A percentile compares a stretch with the other conserved stretches of the same genome.
Conservation (phyloP, 2,329 filamentous ascomycete genomes). For the Tolypocladium album region DNA sequence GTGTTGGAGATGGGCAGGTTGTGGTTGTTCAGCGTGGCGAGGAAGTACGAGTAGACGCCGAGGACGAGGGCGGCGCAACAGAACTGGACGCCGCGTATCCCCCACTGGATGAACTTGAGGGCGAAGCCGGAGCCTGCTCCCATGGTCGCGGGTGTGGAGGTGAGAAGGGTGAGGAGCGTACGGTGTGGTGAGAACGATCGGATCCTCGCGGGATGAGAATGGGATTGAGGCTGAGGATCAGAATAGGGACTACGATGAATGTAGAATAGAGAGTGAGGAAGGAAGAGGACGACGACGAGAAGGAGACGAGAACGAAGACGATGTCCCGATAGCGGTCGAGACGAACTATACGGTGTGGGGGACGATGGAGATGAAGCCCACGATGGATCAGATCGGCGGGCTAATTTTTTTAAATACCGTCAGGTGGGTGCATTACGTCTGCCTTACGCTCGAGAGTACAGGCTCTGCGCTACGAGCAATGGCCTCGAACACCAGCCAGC, state of each 20-base stretch:
- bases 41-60: constrained; percentile 75
- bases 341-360: neutral
- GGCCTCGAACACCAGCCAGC: neutral
- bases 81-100: constrained; percentile 66
- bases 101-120: constrained; percentile 59
- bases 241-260: no score
- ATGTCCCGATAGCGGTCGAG: neutral
- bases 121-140: constrained; percentile 28
- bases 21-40: constrained; percentile 60
- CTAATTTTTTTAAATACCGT: neutral
- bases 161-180: neutral
- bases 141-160: constrained; percentile 10
- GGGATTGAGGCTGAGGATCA: neutral
- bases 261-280: no score
- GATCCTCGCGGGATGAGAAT: neutral
- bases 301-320: neutral
- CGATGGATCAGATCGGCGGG: neutral
- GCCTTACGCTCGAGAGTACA: neutral
- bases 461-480: neutral
- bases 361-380: neutral
- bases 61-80: constrained; percentile 63
- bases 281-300: no score
- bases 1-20: constrained; percentile 50
- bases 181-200: neutral
- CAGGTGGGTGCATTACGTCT: neutral